Percentiles rank a stretch among this genome's conserved stretches.
phyloP scores from a whole-genome alignment of 495 filamentous ascomycete species.

The Achaetomiella virescens region DNA sequence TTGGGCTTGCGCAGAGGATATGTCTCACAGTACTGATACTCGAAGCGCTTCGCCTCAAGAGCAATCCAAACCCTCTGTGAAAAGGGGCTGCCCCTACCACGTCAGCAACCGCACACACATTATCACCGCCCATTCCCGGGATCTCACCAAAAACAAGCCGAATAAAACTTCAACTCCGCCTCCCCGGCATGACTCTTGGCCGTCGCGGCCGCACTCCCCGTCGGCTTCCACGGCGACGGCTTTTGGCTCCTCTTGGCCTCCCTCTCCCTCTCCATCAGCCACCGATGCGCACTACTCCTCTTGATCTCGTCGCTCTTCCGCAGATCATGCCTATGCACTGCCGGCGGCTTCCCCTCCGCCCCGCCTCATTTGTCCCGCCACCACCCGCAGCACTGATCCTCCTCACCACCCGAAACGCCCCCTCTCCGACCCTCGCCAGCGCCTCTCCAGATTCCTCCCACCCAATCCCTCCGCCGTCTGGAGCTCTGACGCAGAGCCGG shows the following conservation, averaged over 20 bases:
- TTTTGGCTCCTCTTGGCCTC: conserved; percentile 55
- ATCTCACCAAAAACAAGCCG: conserved; percentile 83
- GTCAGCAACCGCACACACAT: conserved; percentile 3
- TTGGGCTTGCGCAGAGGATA: conserved; percentile 74
- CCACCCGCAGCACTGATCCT: conserved; percentile 55
- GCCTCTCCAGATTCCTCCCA: conserved; percentile 11
- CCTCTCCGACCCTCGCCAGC: conserved; percentile 25
- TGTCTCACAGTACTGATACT: conserved; percentile 88
- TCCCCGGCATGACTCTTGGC: conserved; percentile 65
- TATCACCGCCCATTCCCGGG: not conserved
- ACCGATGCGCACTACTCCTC: conserved; percentile 72
- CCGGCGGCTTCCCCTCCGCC: conserved; percentile 45
- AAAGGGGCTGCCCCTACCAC: conserved; percentile 45
- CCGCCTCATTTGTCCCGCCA: conserved; percentile 64
- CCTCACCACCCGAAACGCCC: conserved; percentile 65
- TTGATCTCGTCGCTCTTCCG: conserved; percentile 80
- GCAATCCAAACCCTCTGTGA: conserved; percentile 96
- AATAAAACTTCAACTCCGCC: conserved; percentile 72
- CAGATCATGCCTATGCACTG: conserved; percentile 63
- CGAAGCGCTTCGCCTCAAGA: conserved; percentile 74
- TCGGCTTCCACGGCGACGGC: conserved; percentile 63
- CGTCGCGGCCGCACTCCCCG: conserved; percentile 69
- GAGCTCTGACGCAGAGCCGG: conserved; percentile 43
- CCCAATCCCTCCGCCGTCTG: conserved; percentile 15
- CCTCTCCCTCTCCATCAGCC: conserved; percentile 59